Evolutionary conservation across 345 rosid genomes (phyloP), one percentile per base, ranked within the genome.

Genomic region (Odontarrhena argentea): DNA sequence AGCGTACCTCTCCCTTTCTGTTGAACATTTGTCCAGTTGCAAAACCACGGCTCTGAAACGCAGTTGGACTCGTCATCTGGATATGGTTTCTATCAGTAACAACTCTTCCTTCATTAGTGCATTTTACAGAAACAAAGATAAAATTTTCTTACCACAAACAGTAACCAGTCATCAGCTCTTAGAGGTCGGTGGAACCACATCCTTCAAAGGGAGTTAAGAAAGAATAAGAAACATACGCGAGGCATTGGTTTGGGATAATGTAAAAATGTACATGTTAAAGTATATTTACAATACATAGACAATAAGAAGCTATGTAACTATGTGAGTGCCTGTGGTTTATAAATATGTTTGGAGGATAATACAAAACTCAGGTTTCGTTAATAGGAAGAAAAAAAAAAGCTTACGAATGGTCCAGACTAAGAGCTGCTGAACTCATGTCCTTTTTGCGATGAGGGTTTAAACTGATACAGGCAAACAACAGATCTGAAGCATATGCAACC

Each of bases 371-470:
- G 51, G 54, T 12, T 56, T 61, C 42, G n/a, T 35, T 26, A 12
- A 50, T 42, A 63, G 8, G 13, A 67, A 62, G 44, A 24, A 2
- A 6, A 32, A 25, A 25, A 58, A 69, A 49, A 12, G 53, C 96
- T 81, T 85, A 90, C 98, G 95, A 78, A 46, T 93, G 99, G 84
- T 93, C 95, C 26, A 93, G 88, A 73, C 97, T 90, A 37, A 93
- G 83, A 43, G 83, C 69, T 77, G 80, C 63, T 38, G 74, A 32
- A 81, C 77, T 82, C 67, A 86, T 73, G 73, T 86, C 91, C 81
- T 66, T 81, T 57, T 56, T 74, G 13, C 83, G 89, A 58, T 90
- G 97, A 62, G 96, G 97, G 79, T 88, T 87, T 80, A 86, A 58
- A 66, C 91, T 85, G 53, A 89, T 82, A 66, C 70, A 50, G 55